Percentiles rank a stretch among this genome's conserved stretches.
Conservation (phyloP, 257 asterid species). For the Anisodus tanguticus region DNA sequence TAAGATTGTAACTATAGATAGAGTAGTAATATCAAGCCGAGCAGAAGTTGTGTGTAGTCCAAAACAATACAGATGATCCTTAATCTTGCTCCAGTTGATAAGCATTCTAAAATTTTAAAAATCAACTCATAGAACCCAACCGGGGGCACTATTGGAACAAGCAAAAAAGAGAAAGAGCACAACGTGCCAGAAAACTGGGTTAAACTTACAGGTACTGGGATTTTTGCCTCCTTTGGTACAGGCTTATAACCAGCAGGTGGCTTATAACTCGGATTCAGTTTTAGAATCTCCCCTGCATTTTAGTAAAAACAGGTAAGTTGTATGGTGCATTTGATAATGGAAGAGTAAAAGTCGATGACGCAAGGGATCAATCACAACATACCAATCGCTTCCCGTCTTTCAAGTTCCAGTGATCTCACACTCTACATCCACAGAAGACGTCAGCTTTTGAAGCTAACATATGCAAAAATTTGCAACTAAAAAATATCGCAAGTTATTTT, state of each 20-base stretch:
- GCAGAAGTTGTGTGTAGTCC: neutral
- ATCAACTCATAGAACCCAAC: neutral
- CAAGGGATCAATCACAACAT: conserved; percentile 36
- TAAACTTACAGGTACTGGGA: conserved; percentile 82
- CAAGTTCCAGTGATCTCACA: conserved; percentile 64
- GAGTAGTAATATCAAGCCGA: neutral
- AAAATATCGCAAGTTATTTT: conserved; percentile 35
- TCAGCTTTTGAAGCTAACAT: conserved; percentile 37
- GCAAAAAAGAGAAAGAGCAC: conserved; percentile 17
- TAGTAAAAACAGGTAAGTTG: conserved; percentile 21
- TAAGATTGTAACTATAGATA: neutral
- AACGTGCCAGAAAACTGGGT: conserved; percentile 29
- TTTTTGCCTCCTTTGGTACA: conserved; percentile 74
- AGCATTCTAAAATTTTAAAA: neutral
- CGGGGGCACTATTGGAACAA: neutral
- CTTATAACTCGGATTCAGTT: conserved; percentile 78
- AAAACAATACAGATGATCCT: conserved; percentile 20
- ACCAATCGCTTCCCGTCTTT: conserved; percentile 87
- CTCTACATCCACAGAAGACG: conserved; percentile 47
- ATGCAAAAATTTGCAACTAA: conserved; percentile 22
- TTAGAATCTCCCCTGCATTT: conserved; percentile 75
- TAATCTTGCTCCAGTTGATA: neutral
- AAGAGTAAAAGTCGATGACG: conserved; percentile 27
- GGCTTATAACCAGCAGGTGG: conserved; percentile 86
- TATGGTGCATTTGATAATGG: conserved; percentile 5